phyloP scores from a whole-genome alignment of 75 land plant genomes.

The Pinus tabuliformis region DNA sequence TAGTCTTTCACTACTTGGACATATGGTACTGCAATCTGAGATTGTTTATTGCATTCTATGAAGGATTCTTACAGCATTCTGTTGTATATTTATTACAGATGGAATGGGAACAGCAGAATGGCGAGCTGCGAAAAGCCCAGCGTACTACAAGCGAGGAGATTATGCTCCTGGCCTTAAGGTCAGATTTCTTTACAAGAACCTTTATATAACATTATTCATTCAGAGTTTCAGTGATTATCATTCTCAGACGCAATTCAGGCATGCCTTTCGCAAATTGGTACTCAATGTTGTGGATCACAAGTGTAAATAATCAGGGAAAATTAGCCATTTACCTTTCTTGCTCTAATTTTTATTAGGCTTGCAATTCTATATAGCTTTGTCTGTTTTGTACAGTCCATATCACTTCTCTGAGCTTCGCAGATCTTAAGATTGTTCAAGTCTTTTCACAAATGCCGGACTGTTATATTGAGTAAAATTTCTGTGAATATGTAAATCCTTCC shows the following conservation, averaged over 20 bases:
- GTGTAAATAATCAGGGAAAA: not conserved
- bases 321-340: no score
- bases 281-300: not conserved
- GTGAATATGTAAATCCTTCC: not conserved
- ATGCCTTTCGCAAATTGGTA: not conserved
- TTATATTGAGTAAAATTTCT: not conserved
- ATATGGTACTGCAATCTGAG: not conserved
- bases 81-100: conserved; percentile 40
- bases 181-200: not conserved
- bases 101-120: conserved; percentile 99
- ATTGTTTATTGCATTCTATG: not conserved
- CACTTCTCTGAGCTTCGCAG: no score
- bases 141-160: conserved; percentile 95
- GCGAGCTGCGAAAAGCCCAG: conserved; percentile 93
- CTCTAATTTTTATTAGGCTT: no score
- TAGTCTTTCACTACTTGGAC: not conserved
- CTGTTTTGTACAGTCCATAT: no score
- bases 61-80: not conserved
- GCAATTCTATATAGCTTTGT: no score
- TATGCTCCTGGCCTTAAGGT: conserved; percentile 98
- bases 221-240: not conserved
- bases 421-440: no score
- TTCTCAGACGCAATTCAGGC: not conserved
- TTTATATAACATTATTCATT: not conserved
- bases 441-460: not conserved